Conservation (phyloP, 164 flowering plant genomes). For the Aristolochia fimbriata region DNA sequence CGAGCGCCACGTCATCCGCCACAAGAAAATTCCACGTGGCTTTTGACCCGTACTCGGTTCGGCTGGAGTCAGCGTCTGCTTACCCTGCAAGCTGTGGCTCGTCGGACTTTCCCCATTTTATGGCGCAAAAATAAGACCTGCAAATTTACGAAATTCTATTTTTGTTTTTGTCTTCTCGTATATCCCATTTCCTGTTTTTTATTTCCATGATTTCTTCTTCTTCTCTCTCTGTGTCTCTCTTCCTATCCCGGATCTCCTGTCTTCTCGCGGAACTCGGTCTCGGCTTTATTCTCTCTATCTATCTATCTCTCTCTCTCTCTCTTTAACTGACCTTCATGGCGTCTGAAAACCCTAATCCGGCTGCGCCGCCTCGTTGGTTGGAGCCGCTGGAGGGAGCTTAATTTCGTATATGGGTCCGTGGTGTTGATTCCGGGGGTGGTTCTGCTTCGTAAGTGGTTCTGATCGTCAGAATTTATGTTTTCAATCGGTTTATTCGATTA, state of each 20-base stretch:
- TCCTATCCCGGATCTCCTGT: not conserved
- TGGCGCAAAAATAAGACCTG: slow-evolving; percentile 1
- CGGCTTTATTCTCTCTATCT: not conserved
- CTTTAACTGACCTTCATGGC: slow-evolving; percentile 10
- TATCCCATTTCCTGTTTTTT: not conserved
- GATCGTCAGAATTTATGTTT: too few species aligned
- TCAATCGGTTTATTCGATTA: too few species aligned
- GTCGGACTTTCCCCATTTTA: slow-evolving; percentile 8
- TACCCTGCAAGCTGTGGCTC: slow-evolving; percentile 4
- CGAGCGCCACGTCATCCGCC: slow-evolving; percentile 12
- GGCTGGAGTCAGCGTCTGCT: not conserved
- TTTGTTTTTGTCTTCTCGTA: not conserved
- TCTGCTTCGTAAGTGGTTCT: too few species aligned
- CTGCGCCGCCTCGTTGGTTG: slow-evolving; percentile 15
- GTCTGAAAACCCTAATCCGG: slow-evolving; percentile 24
- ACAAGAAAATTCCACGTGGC: slow-evolving; percentile 11
- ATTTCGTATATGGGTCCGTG: not conserved
- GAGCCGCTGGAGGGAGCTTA: not conserved
- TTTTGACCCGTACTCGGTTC: not conserved
- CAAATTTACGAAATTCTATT: not conserved
- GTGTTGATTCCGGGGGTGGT: too few species aligned
- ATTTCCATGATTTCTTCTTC: not conserved
- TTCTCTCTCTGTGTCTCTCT: too few species aligned
- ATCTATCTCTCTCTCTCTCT: slow-evolving; percentile 6
- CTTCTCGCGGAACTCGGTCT: not conserved